Percentiles rank a stretch among this genome's conserved stretches.
These are phyloP conservation scores for Chimonanthus salicifolius DNA, from an alignment of 164 flowering plant species.

Conservation along the genomic window DNA sequence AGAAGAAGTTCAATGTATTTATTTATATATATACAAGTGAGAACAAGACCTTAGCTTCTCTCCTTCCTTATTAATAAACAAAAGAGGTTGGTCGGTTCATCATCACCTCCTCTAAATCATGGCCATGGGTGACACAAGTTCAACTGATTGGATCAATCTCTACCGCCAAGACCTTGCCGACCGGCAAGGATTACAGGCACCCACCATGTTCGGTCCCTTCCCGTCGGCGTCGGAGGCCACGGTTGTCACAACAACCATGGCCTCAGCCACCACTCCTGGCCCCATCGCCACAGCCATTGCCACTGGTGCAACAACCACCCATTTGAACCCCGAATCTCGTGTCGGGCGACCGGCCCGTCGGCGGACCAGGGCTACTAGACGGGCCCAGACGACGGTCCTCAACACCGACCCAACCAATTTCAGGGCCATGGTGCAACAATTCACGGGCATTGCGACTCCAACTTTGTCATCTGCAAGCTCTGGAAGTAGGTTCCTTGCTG, in stretches of 20 bases:
- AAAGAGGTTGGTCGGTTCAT: neutral
- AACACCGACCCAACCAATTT: constrained; percentile 73
- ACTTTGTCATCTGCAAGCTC: constrained; percentile 6
- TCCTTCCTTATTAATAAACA: neutral
- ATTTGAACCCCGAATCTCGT: constrained; percentile 39
- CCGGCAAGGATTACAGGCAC: neutral
- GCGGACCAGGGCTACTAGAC: constrained; percentile 59
- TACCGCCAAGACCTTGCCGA: constrained; percentile 15
- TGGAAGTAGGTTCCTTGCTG: neutral
- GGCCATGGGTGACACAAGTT: constrained; percentile 31
- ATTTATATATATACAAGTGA: too few species aligned
- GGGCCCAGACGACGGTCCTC: constrained; percentile 67
- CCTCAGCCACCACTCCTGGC: constrained; percentile 8
- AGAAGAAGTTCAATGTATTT: neutral
- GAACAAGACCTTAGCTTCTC: neutral
- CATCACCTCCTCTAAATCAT: neutral
- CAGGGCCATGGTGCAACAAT: constrained; percentile 90
- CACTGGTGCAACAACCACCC: neutral
- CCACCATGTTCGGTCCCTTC: neutral
- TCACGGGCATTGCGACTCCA: constrained; percentile 60
- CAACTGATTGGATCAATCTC: constrained; percentile 40
- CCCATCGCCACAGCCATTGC: neutral
- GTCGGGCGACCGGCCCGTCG: constrained; percentile 46
- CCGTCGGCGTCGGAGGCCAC: constrained; percentile 19
- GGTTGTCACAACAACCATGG: constrained; percentile 19